These are phyloP conservation scores for Cryphonectria radicalis DNA, from an alignment of 2,329 filamentous ascomycete genomes.

Conservation along the genomic window DNA sequence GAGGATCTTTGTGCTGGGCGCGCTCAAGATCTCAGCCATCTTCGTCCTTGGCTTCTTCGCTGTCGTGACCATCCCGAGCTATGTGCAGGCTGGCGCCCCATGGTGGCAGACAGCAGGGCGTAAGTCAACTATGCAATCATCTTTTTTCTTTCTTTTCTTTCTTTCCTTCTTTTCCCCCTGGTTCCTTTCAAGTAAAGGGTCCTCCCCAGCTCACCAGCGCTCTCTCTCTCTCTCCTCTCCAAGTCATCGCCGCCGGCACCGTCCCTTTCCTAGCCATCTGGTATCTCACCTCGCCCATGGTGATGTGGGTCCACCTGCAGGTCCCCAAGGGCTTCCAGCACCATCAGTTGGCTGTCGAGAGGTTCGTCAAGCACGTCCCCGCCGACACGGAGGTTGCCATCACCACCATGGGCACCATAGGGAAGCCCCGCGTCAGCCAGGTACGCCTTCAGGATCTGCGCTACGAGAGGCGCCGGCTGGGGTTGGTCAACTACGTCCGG, in stretches of 20 bases:
- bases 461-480: slow-evolving; percentile 38
- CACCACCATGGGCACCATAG: slow-evolving; percentile 60
- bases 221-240: not conserved
- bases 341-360: slow-evolving; percentile 59
- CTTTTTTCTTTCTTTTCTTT: slow-evolving; percentile 3
- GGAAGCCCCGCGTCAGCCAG: slow-evolving; percentile 52
- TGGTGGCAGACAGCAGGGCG: slow-evolving; percentile 42
- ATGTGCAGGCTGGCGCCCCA: slow-evolving; percentile 48
- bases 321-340: slow-evolving; percentile 68
- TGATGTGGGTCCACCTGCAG: slow-evolving; percentile 71
- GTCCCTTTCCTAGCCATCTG: slow-evolving; percentile 68
- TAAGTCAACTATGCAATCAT: slow-evolving; percentile 36
- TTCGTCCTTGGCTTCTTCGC: slow-evolving; percentile 70
- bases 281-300: slow-evolving; percentile 70
- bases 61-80: slow-evolving; percentile 65
- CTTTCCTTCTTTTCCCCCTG: not conserved
- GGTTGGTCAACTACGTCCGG: slow-evolving; percentile 45
- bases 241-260: slow-evolving; percentile 63
- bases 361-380: slow-evolving; percentile 54
- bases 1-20: slow-evolving; percentile 69
- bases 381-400: slow-evolving; percentile 52
- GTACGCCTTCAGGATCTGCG: slow-evolving; percentile 42
- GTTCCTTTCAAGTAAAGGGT: too few species aligned
- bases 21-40: slow-evolving; percentile 72
- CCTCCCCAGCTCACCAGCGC: not conserved